A percentile compares a stretch with the other conserved stretches of the same genome.
Conservation (phyloP, 495 filamentous ascomycete genomes). For the Tuber brumale region DNA sequence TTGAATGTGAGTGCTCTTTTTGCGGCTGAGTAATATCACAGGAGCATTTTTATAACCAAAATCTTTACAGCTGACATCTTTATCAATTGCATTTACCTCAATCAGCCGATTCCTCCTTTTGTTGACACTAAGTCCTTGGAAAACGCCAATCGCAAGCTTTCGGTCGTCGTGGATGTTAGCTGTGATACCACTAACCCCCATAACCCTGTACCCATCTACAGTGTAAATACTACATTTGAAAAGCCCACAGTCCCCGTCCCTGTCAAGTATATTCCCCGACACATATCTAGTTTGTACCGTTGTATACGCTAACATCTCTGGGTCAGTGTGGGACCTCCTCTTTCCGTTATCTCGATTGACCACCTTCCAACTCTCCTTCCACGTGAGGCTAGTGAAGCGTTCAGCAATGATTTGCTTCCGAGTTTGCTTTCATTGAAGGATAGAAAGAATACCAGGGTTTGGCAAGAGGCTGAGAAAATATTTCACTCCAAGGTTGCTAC, state of each 20-base stretch:
- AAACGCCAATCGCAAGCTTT: conserved; percentile 62
- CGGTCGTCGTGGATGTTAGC: conserved; percentile 82
- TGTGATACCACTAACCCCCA: conserved; percentile 68
- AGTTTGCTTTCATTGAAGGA: conserved; percentile 72
- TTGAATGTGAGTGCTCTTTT: conserved; percentile 48
- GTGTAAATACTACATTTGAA: conserved; percentile 70
- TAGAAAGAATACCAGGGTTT: conserved; percentile 64
- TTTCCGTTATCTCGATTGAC: conserved; percentile 80
- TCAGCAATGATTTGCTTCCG: conserved; percentile 71
- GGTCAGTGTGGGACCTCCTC: conserved; percentile 51
- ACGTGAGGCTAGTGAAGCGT: conserved; percentile 79
- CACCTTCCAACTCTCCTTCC: conserved; percentile 84
- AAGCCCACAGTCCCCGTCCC: conserved; percentile 74
- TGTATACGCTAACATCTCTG: conserved; percentile 18
- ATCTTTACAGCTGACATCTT: conserved; percentile 56
- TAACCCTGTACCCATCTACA: conserved; percentile 81
- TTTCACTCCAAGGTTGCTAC: conserved; percentile 79
- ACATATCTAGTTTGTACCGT: neutral
- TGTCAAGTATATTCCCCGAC: conserved; percentile 36
- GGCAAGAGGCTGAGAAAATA: conserved; percentile 73
- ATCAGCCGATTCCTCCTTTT: conserved; percentile 61
- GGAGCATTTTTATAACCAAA: neutral
- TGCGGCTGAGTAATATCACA: conserved; percentile 29
- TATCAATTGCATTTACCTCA: conserved; percentile 89
- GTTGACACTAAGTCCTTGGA: conserved; percentile 64